Percentiles rank a stretch among this genome's conserved stretches.
phyloP scores from a whole-genome alignment of 2,329 filamentous ascomycete genomes.

The Colletotrichum sp. region DNA sequence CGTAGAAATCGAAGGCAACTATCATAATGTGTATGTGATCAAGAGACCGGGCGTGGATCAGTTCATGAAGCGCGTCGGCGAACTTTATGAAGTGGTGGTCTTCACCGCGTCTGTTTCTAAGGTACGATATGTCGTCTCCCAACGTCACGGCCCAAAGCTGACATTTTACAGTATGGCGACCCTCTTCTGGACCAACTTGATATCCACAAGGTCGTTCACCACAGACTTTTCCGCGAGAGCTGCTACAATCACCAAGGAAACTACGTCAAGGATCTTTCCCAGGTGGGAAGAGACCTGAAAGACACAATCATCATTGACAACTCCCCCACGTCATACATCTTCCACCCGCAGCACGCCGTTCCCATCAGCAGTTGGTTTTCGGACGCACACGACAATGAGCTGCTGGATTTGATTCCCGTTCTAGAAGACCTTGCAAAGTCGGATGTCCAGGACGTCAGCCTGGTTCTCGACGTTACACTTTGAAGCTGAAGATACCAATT shows the following conservation, averaged over 20 bases:
- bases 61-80: slow-evolving; percentile 98
- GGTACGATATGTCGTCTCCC: slow-evolving; percentile 52
- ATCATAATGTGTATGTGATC: slow-evolving; percentile 99
- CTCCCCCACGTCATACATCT: slow-evolving; percentile 98
- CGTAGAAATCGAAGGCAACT: slow-evolving; percentile 98
- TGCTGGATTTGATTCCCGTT: slow-evolving; percentile 95
- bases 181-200: slow-evolving; percentile 95
- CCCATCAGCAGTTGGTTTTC: slow-evolving; percentile 99
- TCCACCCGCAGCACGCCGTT: slow-evolving; percentile 98
- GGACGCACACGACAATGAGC: slow-evolving; percentile 98
- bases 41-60: slow-evolving; percentile 98
- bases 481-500: slow-evolving; percentile 47
- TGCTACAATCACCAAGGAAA: slow-evolving; percentile 99
- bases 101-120: slow-evolving; percentile 99
- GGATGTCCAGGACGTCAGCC: slow-evolving; percentile 93
- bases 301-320: slow-evolving; percentile 99
- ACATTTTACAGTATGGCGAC: slow-evolving; percentile 78
- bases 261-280: slow-evolving; percentile 98
- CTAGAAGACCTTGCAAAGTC: slow-evolving; percentile 92
- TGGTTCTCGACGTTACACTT: slow-evolving; percentile 91
- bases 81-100: slow-evolving; percentile 97
- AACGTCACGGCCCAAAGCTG: slow-evolving; percentile 26
- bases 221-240: slow-evolving; percentile 95
- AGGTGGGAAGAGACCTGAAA: slow-evolving; percentile 92
- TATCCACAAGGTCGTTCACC: slow-evolving; percentile 96